A percentile compares a stretch with the other conserved stretches of the same genome.
phyloP scores from a whole-genome alignment of 1,139 yeast species.

The Pichia sp. region DNA sequence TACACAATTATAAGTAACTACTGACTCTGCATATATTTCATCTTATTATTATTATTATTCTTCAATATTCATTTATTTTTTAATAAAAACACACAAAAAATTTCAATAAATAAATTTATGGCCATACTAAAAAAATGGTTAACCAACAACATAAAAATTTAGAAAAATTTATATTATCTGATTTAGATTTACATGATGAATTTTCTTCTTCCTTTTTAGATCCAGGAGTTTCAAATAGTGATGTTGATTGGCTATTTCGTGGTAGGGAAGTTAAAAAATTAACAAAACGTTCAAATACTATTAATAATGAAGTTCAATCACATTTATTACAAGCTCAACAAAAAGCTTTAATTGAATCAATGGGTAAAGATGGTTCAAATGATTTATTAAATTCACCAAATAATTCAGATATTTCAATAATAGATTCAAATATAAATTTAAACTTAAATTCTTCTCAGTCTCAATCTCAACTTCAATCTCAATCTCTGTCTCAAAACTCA shows the following conservation, averaged over 20 bases:
- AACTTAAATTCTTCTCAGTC: neutral
- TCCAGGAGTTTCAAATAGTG: constrained; percentile 61
- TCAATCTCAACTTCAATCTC: constrained; percentile 8
- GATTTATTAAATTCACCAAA: neutral
- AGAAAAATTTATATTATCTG: neutral
- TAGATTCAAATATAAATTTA: neutral
- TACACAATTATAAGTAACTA: too few species aligned
- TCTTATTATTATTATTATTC: too few species aligned
- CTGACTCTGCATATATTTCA: too few species aligned
- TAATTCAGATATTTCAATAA: neutral
- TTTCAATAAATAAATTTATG: too few species aligned
- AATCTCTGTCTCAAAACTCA: constrained; percentile 10
- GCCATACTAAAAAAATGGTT: neutral
- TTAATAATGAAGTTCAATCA: constrained; percentile 28
- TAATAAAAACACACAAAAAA: too few species aligned
- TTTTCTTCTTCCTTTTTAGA: constrained; percentile 19
- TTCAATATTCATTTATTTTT: too few species aligned
- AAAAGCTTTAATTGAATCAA: constrained; percentile 16
- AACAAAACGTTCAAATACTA: constrained; percentile 35
- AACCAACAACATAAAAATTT: neutral
- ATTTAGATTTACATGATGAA: neutral
- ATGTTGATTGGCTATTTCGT: constrained; percentile 71
- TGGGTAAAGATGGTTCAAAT: neutral
- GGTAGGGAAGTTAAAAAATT: constrained; percentile 54
- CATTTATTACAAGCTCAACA: constrained; percentile 27